These are phyloP conservation scores for Colletotrichum sp. DNA, from an alignment of 2,329 filamentous ascomycete species.

Conservation along the genomic window DNA sequence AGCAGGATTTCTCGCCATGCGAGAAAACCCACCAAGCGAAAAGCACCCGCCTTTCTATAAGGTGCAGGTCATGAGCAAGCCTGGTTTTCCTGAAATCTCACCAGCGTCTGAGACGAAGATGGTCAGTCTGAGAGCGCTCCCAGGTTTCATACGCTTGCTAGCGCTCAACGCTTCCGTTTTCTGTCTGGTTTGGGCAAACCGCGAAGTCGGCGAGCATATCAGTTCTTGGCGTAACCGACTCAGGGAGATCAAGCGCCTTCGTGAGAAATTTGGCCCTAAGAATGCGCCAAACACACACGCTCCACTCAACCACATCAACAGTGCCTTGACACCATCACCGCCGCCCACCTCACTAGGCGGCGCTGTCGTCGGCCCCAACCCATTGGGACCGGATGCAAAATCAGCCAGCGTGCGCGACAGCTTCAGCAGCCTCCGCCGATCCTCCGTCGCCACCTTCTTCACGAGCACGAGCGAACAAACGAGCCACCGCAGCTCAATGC, in stretches of 20 bases:
- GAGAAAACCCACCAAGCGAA: constrained; percentile 43
- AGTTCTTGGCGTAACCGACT: constrained; percentile 90
- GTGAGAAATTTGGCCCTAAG: constrained; percentile 68
- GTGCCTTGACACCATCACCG: constrained; percentile 28
- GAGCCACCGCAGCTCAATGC: constrained; percentile 64
- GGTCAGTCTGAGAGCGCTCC: constrained; percentile 80
- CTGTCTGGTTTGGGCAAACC: constrained; percentile 84
- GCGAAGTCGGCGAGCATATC: constrained; percentile 79
- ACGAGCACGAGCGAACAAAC: constrained; percentile 60
- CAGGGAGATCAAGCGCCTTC: constrained; percentile 81
- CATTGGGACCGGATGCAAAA: constrained; percentile 35
- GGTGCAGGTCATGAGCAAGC: constrained; percentile 87
- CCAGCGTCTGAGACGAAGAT: constrained; percentile 90
- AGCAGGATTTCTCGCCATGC: constrained; percentile 74
- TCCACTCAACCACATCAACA: constrained; percentile 31
- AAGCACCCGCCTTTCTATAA: constrained; percentile 72
- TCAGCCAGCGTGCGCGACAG: constrained; percentile 63
- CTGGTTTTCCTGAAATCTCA: constrained; percentile 90
- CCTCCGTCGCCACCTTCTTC: constrained; percentile 71
- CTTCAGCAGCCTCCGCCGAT: constrained; percentile 63
- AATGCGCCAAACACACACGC: constrained; percentile 33
- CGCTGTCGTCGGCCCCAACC: constrained; percentile 26
- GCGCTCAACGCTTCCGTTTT: constrained; percentile 95
- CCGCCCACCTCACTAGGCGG: constrained; percentile 34
- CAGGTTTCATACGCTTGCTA: constrained; percentile 84